These are phyloP conservation scores for Penicillium verhagenii DNA, from an alignment of 495 filamentous ascomycete species.

Conservation along the genomic window DNA sequence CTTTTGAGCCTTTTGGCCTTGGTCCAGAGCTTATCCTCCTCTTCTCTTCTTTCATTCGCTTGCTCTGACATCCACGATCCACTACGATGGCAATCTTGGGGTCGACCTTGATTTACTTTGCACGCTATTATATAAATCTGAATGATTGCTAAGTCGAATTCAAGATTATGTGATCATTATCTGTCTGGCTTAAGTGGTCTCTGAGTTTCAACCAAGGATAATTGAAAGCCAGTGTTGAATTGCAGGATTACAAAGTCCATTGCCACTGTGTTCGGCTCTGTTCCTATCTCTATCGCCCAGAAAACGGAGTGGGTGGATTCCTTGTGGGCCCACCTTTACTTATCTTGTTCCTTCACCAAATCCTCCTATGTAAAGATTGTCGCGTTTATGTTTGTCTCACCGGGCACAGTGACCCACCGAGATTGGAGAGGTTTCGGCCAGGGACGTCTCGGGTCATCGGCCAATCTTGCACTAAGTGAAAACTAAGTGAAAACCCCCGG, in stretches of 20 bases:
- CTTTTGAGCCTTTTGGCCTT: background rate
- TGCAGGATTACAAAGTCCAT: background rate
- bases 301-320: conserved; percentile 18
- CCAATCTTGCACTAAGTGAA: background rate
- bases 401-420: background rate
- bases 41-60: conserved; percentile 6
- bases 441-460: background rate
- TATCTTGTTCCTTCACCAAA: conserved; percentile 20
- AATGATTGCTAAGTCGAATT: background rate
- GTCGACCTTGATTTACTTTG: conserved; percentile 9
- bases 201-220: background rate
- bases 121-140: background rate
- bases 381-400: no score
- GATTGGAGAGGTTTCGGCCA: background rate
- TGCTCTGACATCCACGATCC: conserved; percentile 1
- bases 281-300: conserved; percentile 7
- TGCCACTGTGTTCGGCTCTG: conserved; percentile 9
- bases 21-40: conserved; percentile 18
- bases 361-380: conserved; percentile 16
- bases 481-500: no score
- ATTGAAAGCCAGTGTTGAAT: background rate
- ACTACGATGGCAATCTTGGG: conserved; percentile 4
- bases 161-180: background rate
- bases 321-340: conserved; percentile 7
- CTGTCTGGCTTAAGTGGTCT: background rate